Percentiles rank a stretch among this genome's conserved stretches.
phyloP scores from a whole-genome alignment of 345 rosid genomes.

The Salix brachista region DNA sequence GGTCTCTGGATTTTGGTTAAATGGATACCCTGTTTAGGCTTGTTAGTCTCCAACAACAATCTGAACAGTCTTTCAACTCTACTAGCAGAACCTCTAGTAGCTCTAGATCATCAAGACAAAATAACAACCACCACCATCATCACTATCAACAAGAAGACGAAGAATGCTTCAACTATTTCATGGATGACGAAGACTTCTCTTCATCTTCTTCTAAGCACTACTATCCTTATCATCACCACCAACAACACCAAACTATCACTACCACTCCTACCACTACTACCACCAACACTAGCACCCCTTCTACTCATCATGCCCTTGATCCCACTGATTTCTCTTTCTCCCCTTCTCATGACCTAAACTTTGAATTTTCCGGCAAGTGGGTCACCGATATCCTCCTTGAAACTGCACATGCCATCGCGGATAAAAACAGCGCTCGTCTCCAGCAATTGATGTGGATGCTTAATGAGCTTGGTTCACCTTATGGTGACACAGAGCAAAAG shows the following conservation, averaged over 20 bases:
- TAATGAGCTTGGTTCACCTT: constrained; percentile 80
- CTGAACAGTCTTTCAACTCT: constrained; percentile 80
- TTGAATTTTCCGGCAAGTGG: constrained; percentile 77
- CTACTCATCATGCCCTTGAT: constrained; percentile 24
- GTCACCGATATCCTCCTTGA: constrained; percentile 57
- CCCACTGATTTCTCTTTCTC: constrained; percentile 48
- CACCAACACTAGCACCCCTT: constrained; percentile 28
- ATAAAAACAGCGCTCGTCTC: constrained; percentile 52
- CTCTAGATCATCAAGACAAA: constrained; percentile 70
- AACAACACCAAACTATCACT: constrained; percentile 31
- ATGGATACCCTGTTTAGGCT: constrained; percentile 97
- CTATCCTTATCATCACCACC: constrained; percentile 36
- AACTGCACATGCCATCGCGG: constrained; percentile 59
- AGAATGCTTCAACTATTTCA: constrained; percentile 98
- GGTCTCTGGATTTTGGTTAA: constrained; percentile 39
- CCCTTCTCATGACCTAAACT: constrained; percentile 41
- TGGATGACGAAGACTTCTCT: constrained; percentile 99
- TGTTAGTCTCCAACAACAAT: constrained; percentile 66
- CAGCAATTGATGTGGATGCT: constrained; percentile 94
- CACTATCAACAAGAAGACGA: constrained; percentile 56
- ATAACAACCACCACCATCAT: constrained; percentile 34
- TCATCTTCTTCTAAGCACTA: constrained; percentile 78
- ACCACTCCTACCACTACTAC: constrained; percentile 30
- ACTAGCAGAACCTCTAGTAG: constrained; percentile 72
- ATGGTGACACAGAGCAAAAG: constrained; percentile 85